Evolutionary conservation across 2,329 filamentous ascomycete species (phyloP), one percentile per base, ranked within the genome.

Genomic region (Arthrinium puccinioides): DNA sequence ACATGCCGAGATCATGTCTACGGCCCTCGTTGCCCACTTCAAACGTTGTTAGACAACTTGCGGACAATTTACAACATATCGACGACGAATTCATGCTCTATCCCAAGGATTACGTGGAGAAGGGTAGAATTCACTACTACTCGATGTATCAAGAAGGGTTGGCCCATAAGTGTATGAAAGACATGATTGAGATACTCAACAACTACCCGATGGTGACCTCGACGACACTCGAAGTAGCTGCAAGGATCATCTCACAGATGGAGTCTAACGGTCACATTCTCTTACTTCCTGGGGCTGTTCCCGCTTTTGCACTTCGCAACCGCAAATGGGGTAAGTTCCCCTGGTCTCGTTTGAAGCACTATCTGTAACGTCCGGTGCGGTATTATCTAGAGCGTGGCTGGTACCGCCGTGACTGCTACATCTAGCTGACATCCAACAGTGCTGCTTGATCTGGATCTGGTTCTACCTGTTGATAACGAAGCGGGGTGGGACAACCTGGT

Each of bases 301-400:
- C 44, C 10, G 56, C 44, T 1, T 59, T 48, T 21, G 48, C 46
- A 0, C 39, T 58, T 6, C 40, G 53, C 5, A 49, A 41, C 16
- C 43, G 54, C 1, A 57, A 46, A 46, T 58, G 54, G 54, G 47
- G 51, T 54, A 43, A 40, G 45, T 46, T 9, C 20, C 9, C 5
- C 6, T 20, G 6, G 10, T n/a, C n/a, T n/a, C n/a, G 23, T 9
- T 23, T 18, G 11, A 15, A 4, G 14, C 15, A 5, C 5, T 8
- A 18, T 3, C 13, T 4, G 28, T 19, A 21, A n/a, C n/a, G n/a
- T n/a, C n/a, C n/a, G n/a, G n/a, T n/a, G n/a, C n/a, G n/a, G n/a
- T n/a, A n/a, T n/a, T n/a, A n/a, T n/a, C n/a, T n/a, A n/a, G n/a
- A n/a, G n/a, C n/a, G n/a, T n/a, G n/a, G n/a, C n/a, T n/a, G n/a